These are phyloP conservation scores for Trichothecium sympodiale DNA, from an alignment of 2,329 filamentous ascomycete genomes.

Conservation along the genomic window DNA sequence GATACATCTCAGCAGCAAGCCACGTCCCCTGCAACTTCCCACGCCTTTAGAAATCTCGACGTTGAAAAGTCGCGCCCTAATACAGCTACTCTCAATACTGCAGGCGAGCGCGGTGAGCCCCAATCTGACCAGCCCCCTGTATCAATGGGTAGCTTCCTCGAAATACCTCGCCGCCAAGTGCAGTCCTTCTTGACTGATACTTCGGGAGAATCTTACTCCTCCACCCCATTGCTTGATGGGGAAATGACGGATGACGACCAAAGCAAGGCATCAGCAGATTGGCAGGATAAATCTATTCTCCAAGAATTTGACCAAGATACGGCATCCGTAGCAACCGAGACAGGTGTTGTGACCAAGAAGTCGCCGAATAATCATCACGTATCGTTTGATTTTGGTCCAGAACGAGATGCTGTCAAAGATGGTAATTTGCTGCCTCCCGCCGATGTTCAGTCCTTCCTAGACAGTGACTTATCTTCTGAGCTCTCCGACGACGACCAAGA, in stretches of 20 bases:
- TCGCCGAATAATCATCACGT: slow-evolving; percentile 19
- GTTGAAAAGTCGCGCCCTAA: too few species aligned
- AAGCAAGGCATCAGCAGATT: slow-evolving; percentile 31
- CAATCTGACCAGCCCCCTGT: too few species aligned
- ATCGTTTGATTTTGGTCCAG: slow-evolving; percentile 44
- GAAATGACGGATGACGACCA: slow-evolving; percentile 42
- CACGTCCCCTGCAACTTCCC: slow-evolving; percentile 6
- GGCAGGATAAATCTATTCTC: slow-evolving; percentile 45
- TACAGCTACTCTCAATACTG: too few species aligned
- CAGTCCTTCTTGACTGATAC: slow-evolving; percentile 44
- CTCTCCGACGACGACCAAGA: slow-evolving; percentile 39
- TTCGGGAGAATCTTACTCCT: slow-evolving; percentile 66
- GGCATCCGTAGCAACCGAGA: slow-evolving; percentile 12
- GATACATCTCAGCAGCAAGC: too few species aligned
- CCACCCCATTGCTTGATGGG: slow-evolving; percentile 65
- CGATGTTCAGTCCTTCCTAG: slow-evolving; percentile 33
- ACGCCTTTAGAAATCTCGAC: slow-evolving; percentile 5
- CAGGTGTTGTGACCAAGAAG: slow-evolving; percentile 9
- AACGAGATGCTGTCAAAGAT: slow-evolving; percentile 39
- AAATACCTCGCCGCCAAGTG: slow-evolving; percentile 10
- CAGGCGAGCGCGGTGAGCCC: too few species aligned
- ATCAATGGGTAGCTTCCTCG: slow-evolving; percentile 5
- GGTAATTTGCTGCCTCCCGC: slow-evolving; percentile 20
- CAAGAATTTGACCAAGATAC: slow-evolving; percentile 32
- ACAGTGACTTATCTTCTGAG: slow-evolving; percentile 53